Evolutionary conservation across 108 stramenopile genomes (phyloP), one percentile per base, ranked within the genome.

Genomic region (Mediolabrus comicus): DNA sequence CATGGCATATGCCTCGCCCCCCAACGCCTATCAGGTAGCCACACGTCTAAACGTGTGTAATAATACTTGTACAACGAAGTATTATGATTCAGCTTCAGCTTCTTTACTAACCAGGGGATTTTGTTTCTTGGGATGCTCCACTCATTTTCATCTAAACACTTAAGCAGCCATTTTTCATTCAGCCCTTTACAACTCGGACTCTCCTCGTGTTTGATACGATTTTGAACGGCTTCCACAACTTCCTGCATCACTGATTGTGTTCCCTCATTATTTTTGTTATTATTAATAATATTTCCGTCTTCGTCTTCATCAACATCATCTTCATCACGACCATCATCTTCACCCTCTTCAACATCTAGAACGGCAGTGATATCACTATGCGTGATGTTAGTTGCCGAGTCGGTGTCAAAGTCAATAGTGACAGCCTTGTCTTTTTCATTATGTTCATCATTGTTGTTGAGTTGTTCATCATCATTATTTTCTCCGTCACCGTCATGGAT

Each of bases 41-140:
- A 75, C n/a, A 77, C 62, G 28, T 49, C 62, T n/a, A 77, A 52
- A 41, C 63, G 62, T n/a, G 61, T 69, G 55, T 77, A 77, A 32
- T 70, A 77, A 26, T 69, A 60, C 28, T 34, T n/a, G 14, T 53
- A 28, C 36, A 38, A 38, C 36, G 36, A 13, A 13, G 36, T 38
- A 13, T 41, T 7, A 30, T 59, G 43, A 19, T 56, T 58, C 25
- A 75, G 29, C 1, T 53, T 59, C 4, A 64, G 67, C 34, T 41
- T 65, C 27, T 64, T 65, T 29, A 39, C 64, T 56, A 57, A 25
- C 2, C 3, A 32, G 3, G 10, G 65, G 2, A 39, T 26, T 2
- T 57, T 35, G 14, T 39, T 39, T 38, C 49, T 66, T 30, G 35
- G 33, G 1, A 73, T 66, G 54, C 72, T 57, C 65, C 63, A 73